Evolutionary conservation across 345 rosid genomes (phyloP).

Genomic region (Lepidium aucheri): DNA sequence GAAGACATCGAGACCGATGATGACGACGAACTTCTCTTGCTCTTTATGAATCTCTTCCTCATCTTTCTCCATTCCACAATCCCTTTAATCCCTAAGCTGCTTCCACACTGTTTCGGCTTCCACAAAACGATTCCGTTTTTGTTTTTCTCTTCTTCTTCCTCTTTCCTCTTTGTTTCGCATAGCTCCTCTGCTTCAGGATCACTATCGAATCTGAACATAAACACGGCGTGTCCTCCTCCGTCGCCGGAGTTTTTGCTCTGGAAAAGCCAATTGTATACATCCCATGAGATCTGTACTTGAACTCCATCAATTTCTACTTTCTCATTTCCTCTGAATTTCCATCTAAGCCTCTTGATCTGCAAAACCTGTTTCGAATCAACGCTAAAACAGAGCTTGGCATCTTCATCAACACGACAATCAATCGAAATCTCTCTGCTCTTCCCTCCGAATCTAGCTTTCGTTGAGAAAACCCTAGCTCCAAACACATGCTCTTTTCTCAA

Average conservation of each 20-base stretch:
- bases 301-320: constrained; percentile 69
- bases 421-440: constrained; percentile 55
- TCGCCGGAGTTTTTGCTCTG: constrained; percentile 26
- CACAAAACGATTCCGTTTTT: constrained; percentile 25
- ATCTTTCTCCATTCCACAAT: constrained; percentile 64
- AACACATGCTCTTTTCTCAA: constrained; percentile 75
- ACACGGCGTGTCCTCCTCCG: constrained; percentile 52
- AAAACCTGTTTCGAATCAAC: constrained; percentile 56
- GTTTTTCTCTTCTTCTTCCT: constrained; percentile 1
- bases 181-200: constrained; percentile 26
- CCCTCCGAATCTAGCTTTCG: constrained; percentile 75
- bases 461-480: constrained; percentile 53
- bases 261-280: constrained; percentile 85
- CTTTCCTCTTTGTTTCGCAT: neutral
- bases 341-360: constrained; percentile 61
- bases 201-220: constrained; percentile 74
- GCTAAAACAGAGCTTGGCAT: constrained; percentile 51
- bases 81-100: constrained; percentile 42
- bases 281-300: constrained; percentile 78
- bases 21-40: constrained; percentile 61
- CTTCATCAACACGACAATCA: constrained; percentile 52
- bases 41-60: constrained; percentile 60
- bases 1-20: constrained; percentile 87
- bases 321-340: constrained; percentile 96
- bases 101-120: constrained; percentile 36